phyloP scores from a whole-genome alignment of 768 basidiomycete genomes.

The Collybia sp. region DNA sequence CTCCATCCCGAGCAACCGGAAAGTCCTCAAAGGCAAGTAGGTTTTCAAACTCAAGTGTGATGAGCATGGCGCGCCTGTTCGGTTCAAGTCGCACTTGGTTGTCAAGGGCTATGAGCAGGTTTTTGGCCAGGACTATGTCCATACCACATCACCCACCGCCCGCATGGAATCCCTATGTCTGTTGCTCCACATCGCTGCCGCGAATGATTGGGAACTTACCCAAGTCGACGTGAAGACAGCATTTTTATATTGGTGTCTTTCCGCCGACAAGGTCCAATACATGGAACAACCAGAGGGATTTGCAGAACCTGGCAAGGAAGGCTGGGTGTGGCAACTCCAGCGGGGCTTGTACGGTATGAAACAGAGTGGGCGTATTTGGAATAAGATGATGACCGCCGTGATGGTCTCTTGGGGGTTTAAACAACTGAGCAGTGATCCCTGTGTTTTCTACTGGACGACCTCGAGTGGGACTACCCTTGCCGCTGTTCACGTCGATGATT shows the following conservation, averaged over 20 bases:
- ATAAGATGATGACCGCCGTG: slow-evolving; percentile 7
- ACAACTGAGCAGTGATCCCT: slow-evolving; percentile 9
- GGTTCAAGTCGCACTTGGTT: slow-evolving; percentile 29
- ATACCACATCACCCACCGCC: no score
- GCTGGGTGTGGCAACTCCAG: no score
- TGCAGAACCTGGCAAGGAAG: no score
- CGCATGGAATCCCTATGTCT: no score
- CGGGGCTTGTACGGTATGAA: no score
- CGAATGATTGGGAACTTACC: slow-evolving; percentile 17
- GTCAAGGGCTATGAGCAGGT: slow-evolving; percentile 28
- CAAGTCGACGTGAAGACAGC: no score
- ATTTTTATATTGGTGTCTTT: slow-evolving; percentile 15
- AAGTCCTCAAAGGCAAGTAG: slow-evolving; percentile 24
- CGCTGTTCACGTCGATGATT: slow-evolving; percentile 16
- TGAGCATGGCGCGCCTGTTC: slow-evolving; percentile 13
- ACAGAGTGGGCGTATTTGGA: no score
- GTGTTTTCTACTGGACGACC: slow-evolving; percentile 8
- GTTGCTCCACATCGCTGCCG: slow-evolving; percentile 22
- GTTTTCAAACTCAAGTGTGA: slow-evolving; percentile 25
- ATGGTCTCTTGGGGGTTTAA: slow-evolving; percentile 16
- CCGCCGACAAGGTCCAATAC: slow-evolving; percentile 11
- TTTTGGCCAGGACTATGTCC: no score
- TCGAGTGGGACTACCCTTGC: slow-evolving; percentile 1
- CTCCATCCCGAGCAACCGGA: slow-evolving; percentile 10
- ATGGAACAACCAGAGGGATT: slow-evolving; percentile 4